Evolutionary conservation across 2,329 filamentous ascomycete species (phyloP).

Genomic region (Fusarium sp.): DNA sequence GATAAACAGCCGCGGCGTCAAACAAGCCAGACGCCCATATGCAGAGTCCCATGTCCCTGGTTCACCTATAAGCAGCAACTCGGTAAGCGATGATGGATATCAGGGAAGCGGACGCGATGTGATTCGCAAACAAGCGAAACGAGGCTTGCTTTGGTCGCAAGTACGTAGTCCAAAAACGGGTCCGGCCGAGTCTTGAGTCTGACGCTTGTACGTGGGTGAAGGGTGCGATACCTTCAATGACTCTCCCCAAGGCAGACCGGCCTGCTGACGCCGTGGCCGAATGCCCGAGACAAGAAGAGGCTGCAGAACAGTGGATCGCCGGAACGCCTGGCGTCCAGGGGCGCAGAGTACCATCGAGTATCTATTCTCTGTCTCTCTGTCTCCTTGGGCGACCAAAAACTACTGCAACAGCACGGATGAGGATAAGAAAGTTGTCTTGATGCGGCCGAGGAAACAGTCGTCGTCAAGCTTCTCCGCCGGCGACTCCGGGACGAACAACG

Average conservation of each 20-base stretch:
- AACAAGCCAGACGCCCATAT: conserved; percentile 11
- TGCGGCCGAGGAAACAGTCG: conserved; percentile 33
- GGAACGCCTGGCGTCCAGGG: conserved; percentile 30
- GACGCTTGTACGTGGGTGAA: conserved; percentile 16
- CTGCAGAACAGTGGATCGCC: conserved; percentile 32
- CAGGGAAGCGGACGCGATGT: conserved; percentile 10
- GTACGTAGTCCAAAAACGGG: conserved; percentile 22
- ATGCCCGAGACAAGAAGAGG: conserved; percentile 21
- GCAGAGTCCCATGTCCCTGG: conserved; percentile 15
- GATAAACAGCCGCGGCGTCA: conserved; percentile 37
- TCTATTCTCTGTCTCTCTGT: conserved; percentile 11
- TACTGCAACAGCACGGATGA: conserved; percentile 47
- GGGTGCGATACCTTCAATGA: conserved; percentile 19
- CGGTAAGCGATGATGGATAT: conserved; percentile 16
- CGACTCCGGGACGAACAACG: conserved; percentile 46
- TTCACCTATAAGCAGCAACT: conserved; percentile 8
- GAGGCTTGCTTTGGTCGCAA: conserved; percentile 27
- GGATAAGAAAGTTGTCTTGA: conserved; percentile 42
- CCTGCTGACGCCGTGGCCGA: conserved; percentile 21
- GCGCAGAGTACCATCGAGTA: conserved; percentile 10
- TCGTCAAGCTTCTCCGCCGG: conserved; percentile 47
- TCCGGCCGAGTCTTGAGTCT: conserved; percentile 35
- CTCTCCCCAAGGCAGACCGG: conserved; percentile 36
- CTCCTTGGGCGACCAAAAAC: conserved; percentile 4
- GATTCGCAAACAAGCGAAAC: conserved; percentile 30